Evolutionary conservation across 768 basidiomycete species (phyloP), one percentile per base, ranked within the genome.

Genomic region (Sporobolomyces phaffii): DNA sequence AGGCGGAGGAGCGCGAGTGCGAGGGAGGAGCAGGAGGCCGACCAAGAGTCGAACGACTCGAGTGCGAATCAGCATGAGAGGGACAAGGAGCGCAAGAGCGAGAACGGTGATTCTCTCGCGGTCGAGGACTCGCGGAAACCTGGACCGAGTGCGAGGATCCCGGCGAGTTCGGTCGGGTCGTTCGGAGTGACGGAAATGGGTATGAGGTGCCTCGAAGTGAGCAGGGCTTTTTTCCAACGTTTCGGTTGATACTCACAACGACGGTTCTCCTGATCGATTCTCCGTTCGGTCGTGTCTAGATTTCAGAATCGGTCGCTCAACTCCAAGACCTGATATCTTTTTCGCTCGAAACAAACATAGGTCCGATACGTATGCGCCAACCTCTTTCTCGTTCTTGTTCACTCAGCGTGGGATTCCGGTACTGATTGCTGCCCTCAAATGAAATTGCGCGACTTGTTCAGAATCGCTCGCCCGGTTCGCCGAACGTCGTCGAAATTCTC

Each of bases 121-220:
- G 17, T 17, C 38, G 38, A 38, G n/a, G n/a, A n/a, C n/a, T n/a
- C n/a, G n/a, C n/a, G n/a, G n/a, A n/a, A n/a, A n/a, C n/a, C n/a
- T n/a, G 48, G 38, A 8, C 29, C 44, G 34, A 53, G 29, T 14
- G 56, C 44, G 18, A 18, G 63, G 7, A n/a, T 68, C 4, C 58
- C 58, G 20, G 20, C 20, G 11, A 66, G 60, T 24, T 41, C 62
- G 36, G 70, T 72, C 5, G 70, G 70, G n/a, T 38, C 56, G 26
- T 72, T 72, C n/a, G 70, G 70, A 43, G 60, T 72, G 29, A 67
- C 70, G 0, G 65, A 72, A 40, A 62, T 72, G 63, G 70, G 65
- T 4, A 72, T 72, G 70, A 40, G 70, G 31, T 72, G 70, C 11
- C 60, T 72, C n/a, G 70, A 72, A 59, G 70, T 71, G 29, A 51